Evolutionary conservation across 139 green algal species (phyloP), one percentile per base, ranked within the genome.

Genomic region (Protoeuglena noctilucae): DNA sequence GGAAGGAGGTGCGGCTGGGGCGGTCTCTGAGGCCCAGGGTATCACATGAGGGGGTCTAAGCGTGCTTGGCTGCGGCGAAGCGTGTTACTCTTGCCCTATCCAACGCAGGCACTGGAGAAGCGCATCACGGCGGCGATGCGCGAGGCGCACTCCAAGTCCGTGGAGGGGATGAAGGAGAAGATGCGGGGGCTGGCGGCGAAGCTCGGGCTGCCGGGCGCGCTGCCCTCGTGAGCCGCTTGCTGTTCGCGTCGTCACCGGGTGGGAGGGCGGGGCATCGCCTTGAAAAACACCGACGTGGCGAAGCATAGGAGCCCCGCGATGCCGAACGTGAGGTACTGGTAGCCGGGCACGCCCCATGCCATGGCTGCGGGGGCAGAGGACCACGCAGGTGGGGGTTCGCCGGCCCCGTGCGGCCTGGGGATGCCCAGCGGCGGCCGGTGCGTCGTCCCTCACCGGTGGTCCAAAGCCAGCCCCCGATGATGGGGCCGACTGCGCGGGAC

Each of bases 131-230:
- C 29, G 49, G 49, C 49, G 24, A 41, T 41, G 24, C 22, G n/a
- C 21, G 49, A 55, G 17, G 49, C 49, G 23, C 49, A 55, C 49
- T 28, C 28, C 21, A 55, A 55, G 49, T 41, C 24, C 23, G 49
- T 55, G 5, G 29, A n/a, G 49, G 49, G 24, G 5, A 55, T 55
- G 49, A 30, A 34, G n/a, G 49, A 55, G 24, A 30, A 23, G n/a
- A 55, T 55, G 49, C 28, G 31, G 49, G 29, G n/a, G 24, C 24
- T 55, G 21, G 49, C 49, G 23, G n/a, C n/a, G 24, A 55, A 29
- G 24, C 22, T 55, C 16, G 49, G 49, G 17, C 24, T 55, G 49
- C 49, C 49, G n/a, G n/a, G n/a, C n/a, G n/a, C n/a, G n/a, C n/a
- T n/a, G n/a, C n/a, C n/a, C n/a, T n/a, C n/a, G n/a, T n/a, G n/a